Evolutionary conservation across 1,284 basidiomycete species (phyloP), one percentile per base, ranked within the genome.

Genomic region (Sparassis latifolia): DNA sequence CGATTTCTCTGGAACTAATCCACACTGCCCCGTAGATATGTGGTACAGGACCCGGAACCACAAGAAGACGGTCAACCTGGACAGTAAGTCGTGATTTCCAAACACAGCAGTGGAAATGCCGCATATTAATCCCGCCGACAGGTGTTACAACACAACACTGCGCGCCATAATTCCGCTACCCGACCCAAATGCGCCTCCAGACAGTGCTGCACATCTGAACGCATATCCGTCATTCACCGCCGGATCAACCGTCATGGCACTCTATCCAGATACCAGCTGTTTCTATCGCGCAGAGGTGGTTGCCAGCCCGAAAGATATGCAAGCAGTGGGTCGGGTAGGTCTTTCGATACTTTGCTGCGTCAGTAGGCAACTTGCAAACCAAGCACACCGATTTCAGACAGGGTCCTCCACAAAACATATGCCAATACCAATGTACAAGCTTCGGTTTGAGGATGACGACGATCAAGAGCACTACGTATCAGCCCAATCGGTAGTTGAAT

Each of bases 241-340:
- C 0, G 81, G 87, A 2, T 80, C 84, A 9, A 85, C 76, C 0
- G 89, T 91, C 4, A 79, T 91, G 77, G 88, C 86, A 1, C 69
- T 91, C 10, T 91, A 90, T 66, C 89, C 88, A 0, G 89, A 91
- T 61, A 91, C 88, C 0, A 90, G 87, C 57, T 89, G 86, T 62
- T 91, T 91, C 69, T 91, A 91, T 59, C 82, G 85, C 20, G 89
- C 89, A 4, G 84, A 89, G 61, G 88, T 90, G 3, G 75, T 89
- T 43, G 73, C 79, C 10, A 77, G 79, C 5, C 86, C 86, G 5
- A 78, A 71, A 58, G 80, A 84, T 47, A 66, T 77, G 50, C 75
- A 74, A 45, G 70, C 73, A 2, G 54, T 66, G 10, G 69, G 70
- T 52, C 71, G 80, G 47, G 82, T 84, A 58, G 70, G 76, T 66